phyloP scores from a whole-genome alignment of 2,329 filamentous ascomycete species.

The Neurospora sp. region DNA sequence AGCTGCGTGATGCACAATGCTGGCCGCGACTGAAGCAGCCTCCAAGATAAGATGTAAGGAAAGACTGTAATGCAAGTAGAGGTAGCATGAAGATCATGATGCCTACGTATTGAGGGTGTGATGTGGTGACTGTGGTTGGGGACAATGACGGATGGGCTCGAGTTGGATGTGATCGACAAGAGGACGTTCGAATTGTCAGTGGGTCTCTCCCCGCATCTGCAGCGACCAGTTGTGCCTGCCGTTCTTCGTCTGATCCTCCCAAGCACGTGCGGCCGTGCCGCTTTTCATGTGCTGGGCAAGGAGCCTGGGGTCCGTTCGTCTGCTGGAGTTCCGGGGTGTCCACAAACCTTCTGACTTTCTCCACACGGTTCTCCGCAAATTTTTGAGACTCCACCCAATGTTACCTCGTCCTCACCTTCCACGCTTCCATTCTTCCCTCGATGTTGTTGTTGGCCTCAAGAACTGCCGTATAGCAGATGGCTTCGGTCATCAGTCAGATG shows the following conservation, averaged over 20 bases:
- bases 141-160: background rate
- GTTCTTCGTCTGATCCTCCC: background rate
- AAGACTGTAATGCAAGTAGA: background rate
- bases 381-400: background rate
- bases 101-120: background rate
- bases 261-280: background rate
- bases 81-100: background rate
- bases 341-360: background rate
- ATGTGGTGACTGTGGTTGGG: background rate
- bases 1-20: background rate
- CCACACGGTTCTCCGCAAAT: background rate
- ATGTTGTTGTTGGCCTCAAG: background rate
- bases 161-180: background rate
- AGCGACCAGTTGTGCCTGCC: background rate
- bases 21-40: background rate
- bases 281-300: background rate
- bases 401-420: background rate
- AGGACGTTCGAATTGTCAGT: background rate
- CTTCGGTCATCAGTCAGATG: background rate
- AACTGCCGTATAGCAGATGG: background rate
- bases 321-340: background rate
- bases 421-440: background rate
- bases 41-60: background rate
- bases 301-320: background rate
- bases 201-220: background rate